These are phyloP conservation scores for Colletotrichum tofieldiae DNA, from an alignment of 2,329 filamentous ascomycete species.

Conservation along the genomic window DNA sequence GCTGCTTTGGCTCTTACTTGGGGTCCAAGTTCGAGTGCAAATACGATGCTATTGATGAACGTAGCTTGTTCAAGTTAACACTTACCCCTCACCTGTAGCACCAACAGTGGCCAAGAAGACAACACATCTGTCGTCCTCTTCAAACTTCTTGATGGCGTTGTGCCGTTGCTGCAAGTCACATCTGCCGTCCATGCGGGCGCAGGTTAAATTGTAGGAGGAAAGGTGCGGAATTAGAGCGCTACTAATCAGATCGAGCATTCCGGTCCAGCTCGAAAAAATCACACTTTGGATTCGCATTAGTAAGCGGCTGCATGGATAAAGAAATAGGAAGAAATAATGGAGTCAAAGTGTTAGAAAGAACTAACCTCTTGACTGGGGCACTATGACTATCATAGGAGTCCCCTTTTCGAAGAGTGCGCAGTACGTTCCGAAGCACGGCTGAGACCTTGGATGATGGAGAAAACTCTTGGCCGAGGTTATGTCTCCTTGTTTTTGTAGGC, in stretches of 20 bases:
- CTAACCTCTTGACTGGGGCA: neutral
- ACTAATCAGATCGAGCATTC: neutral
- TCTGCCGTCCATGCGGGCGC: too few species aligned
- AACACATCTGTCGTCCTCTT: neutral
- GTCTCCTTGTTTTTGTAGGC: too few species aligned
- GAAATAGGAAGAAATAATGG: neutral
- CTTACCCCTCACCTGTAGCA: neutral
- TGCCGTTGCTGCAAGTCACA: neutral
- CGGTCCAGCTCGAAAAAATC: neutral
- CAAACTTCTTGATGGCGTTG: neutral
- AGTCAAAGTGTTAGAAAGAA: neutral
- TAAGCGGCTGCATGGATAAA: neutral
- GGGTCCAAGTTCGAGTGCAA: neutral
- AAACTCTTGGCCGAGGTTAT: too few species aligned
- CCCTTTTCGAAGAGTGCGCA: too few species aligned
- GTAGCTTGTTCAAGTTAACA: too few species aligned
- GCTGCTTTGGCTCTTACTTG: neutral
- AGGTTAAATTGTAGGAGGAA: neutral
- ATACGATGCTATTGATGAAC: too few species aligned
- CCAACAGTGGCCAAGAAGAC: neutral
- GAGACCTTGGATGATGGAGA: too few species aligned
- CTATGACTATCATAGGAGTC: too few species aligned
- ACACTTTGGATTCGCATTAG: neutral
- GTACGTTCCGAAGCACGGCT: too few species aligned
- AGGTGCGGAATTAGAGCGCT: neutral